A percentile compares a stretch with the other conserved stretches of the same genome.
phyloP scores from a whole-genome alignment of 1,139 yeast genomes.

The Pichia sp. region DNA sequence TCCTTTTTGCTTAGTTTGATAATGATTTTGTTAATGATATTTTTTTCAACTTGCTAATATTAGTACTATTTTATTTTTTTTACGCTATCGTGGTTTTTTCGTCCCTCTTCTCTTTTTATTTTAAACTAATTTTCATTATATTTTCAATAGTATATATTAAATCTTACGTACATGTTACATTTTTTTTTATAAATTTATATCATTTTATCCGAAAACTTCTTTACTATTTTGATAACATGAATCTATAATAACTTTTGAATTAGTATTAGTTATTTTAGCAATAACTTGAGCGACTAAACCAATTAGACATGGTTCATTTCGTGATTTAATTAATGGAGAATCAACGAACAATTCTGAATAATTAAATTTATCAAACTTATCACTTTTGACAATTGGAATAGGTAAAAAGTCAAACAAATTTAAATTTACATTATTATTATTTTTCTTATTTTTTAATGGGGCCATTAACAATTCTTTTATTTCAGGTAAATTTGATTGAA shows the following conservation, averaged over 20 bases:
- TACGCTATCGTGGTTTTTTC: not conserved
- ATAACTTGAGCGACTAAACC: constrained; percentile 78
- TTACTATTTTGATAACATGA: constrained; percentile 61
- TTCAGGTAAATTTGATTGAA: not conserved
- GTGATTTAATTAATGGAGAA: constrained; percentile 62
- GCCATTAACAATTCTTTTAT: constrained; percentile 1
- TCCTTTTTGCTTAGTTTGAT: constrained; percentile 5
- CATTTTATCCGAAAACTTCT: constrained; percentile 40
- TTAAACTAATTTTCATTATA: not conserved
- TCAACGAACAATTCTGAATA: constrained; percentile 30
- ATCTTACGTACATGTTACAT: not conserved
- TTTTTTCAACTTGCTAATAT: too few relatives aligned
- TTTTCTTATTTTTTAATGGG: constrained; percentile 13
- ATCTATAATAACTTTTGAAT: constrained; percentile 51
- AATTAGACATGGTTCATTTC: constrained; percentile 88
- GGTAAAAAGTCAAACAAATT: constrained; percentile 48
- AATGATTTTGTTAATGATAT: constrained; percentile 3
- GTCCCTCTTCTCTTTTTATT: constrained; percentile 4
- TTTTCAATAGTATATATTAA: too few relatives aligned
- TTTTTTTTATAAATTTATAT: constrained; percentile 3
- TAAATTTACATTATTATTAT: constrained; percentile 22
- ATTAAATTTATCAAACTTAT: constrained; percentile 38
- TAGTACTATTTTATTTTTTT: constrained; percentile 1
- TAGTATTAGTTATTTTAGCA: constrained; percentile 47
- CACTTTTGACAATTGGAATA: constrained; percentile 59